Evolutionary conservation across 768 basidiomycete species (phyloP), one percentile per base, ranked within the genome.

Genomic region (Leucogyrophana mollusca): DNA sequence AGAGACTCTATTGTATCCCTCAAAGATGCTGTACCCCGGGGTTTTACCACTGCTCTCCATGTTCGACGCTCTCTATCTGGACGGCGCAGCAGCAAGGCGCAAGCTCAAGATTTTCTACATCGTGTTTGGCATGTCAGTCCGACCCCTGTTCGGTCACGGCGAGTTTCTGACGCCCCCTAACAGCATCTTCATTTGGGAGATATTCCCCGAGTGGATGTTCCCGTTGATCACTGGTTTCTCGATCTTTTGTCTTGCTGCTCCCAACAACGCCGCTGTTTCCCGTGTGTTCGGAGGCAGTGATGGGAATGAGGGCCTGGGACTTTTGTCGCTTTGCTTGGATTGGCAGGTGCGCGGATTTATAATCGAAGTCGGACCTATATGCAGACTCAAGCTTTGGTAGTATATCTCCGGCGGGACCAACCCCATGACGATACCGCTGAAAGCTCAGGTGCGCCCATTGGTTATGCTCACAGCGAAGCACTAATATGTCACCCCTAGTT

Each of bases 221-320:
- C 56, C 13, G 45, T 51, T 56, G 76, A 77, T 81, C 39, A 80
- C 79, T 5, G 79, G 79, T 24, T 67, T 82, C 45, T 77, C 75
- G 14, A 71, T 82, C 23, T 75, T 80, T 62, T 81, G 80, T 53
- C 67, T 81, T 20, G 78, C 72, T 1, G 69, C 73, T 38, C 72
- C 71, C 34, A 61, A 80, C 14, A 77, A 69, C 42, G 54, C 76
- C 0, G 69, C 71, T 60, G 68, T 83, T 47, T 76, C 79, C 0
- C 70, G 75, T 21, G 65, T 83, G 23, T 83, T 84, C 54, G 82
- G 82, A 42, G 82, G 82, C 33, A 78, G 73, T 32, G 74, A 78
- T 24, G 82, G 73, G 45, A 82, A 85, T 45, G 81, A 83, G 59
- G 82, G 82, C 6, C 71, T 84, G 34, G 83, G 81, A 9, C 61